Conservation (phyloP, 768 basidiomycete species). For the Tylopilus rubrobrunneus region DNA sequence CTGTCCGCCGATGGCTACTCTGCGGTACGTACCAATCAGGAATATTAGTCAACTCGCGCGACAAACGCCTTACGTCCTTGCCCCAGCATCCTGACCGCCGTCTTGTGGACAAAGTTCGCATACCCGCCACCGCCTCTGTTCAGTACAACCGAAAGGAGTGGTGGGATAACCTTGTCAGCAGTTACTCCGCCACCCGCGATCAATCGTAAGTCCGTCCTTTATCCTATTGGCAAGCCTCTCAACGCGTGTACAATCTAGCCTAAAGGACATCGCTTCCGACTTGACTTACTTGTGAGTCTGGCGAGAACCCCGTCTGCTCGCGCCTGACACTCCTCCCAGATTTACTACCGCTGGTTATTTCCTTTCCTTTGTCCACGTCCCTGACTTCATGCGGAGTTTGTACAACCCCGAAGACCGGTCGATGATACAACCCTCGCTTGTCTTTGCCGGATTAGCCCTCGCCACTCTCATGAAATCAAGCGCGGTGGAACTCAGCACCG, state of each 20-base stretch:
- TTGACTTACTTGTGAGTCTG: slow-evolving; percentile 48
- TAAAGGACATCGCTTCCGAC: slow-evolving; percentile 48
- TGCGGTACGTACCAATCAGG: slow-evolving; percentile 18
- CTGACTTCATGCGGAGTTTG: slow-evolving; percentile 50
- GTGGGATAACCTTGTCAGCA: slow-evolving; percentile 47
- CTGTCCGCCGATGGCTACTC: slow-evolving; percentile 25
- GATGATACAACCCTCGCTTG: slow-evolving; percentile 65
- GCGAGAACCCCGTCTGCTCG: neutral
- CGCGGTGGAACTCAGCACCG: slow-evolving; percentile 51
- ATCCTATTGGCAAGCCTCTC: neutral
- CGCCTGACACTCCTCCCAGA: slow-evolving; percentile 35
- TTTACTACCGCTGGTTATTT: slow-evolving; percentile 61
- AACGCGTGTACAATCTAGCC: slow-evolving; percentile 27
- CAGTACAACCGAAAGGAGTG: slow-evolving; percentile 38
- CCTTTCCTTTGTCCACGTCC: slow-evolving; percentile 65
- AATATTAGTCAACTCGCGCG: neutral
- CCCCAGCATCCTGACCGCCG: slow-evolving; percentile 28
- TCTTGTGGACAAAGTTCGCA: slow-evolving; percentile 25
- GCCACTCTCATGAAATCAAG: slow-evolving; percentile 72
- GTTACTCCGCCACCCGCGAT: slow-evolving; percentile 38
- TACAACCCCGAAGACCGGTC: slow-evolving; percentile 48
- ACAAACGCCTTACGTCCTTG: slow-evolving; percentile 4
- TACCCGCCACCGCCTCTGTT: slow-evolving; percentile 25
- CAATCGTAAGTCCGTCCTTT: slow-evolving; percentile 35
- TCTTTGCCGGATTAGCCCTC: slow-evolving; percentile 66